Percentiles rank a stretch among this genome's conserved stretches.
These are phyloP conservation scores for Favolaschia claudopus DNA, from an alignment of 768 basidiomycete species.

Conservation along the genomic window DNA sequence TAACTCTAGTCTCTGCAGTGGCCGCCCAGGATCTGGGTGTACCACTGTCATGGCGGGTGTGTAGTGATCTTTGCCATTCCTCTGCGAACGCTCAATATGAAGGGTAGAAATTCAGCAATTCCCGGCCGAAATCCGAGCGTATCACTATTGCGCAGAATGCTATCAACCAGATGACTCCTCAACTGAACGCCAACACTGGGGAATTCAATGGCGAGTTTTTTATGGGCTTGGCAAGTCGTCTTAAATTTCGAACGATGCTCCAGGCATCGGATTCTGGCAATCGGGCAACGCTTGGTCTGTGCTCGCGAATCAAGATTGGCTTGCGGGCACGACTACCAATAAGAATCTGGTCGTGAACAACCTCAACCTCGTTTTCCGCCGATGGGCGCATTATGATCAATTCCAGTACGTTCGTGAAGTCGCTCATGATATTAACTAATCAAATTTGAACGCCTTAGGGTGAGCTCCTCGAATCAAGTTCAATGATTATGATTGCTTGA, in stretches of 20 bases:
- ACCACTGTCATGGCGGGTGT: constrained; percentile 53
- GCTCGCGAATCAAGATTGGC: constrained; percentile 56
- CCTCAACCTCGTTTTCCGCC: constrained; percentile 49
- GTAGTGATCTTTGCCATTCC: not conserved
- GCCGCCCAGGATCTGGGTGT: constrained; percentile 50
- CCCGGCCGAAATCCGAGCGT: constrained; percentile 45
- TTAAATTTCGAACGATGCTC: not conserved
- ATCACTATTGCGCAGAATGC: constrained; percentile 51
- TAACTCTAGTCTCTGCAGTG: constrained; percentile 12
- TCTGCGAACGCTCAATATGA: not conserved
- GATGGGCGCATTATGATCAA: constrained; percentile 50
- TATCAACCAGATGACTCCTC: constrained; percentile 49
- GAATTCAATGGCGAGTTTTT: constrained; percentile 50
- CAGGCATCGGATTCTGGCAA: constrained; percentile 63
- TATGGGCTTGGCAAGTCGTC: not conserved
- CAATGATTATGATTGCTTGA: not conserved
- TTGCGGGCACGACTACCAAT: constrained; percentile 46
- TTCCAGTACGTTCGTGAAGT: constrained; percentile 41
- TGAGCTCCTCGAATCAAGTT: not conserved
- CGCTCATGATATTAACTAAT: not conserved
- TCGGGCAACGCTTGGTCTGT: constrained; percentile 58
- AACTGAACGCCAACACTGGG: constrained; percentile 43
- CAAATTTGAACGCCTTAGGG: constrained; percentile 11
- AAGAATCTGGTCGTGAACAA: constrained; percentile 46
- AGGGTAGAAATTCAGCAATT: constrained; percentile 50